Base-by-base conservation (phyloP, 306 rosid species). In the Vachellia collinsii region DNA sequence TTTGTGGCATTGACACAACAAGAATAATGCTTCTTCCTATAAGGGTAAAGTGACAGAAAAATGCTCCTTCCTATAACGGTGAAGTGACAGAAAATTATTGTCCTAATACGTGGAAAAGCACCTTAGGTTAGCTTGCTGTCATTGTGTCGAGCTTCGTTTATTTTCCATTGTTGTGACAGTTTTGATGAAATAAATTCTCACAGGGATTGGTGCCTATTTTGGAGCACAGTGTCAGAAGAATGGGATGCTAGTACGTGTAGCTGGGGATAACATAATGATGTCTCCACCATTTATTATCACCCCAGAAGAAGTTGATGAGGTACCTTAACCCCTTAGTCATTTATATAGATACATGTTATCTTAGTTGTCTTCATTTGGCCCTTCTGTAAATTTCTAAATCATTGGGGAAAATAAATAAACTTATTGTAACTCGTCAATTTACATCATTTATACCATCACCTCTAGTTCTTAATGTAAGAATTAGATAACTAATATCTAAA, bases 251-350 rank as follows among this genome's bases (percentile, higher is more conserved):
- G 91, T 93, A 58, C 94, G 99, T 8, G 91, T 92, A 2, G 23
- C 93, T 4, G 99, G 97, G 34, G 97, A 95, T 86, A 87, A 4
- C 78, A 93, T 90, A 83, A 88, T 93, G 93, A 91, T 95, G 98
- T 90, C 87, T 64, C 99, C 99, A 19, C 93, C 99, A 50, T 88
- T 85, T 75, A 88, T 89, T 8, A 86, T 95, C 6, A 75, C 94
- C 56, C 86, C 90, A 5, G 81, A 81, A 72, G 97, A 95, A 88
- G 54, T 92, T 77, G 96, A 95, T 1, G 89, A 93, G 98, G 98
- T 95, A 91, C 72, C 81, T 44, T 71, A 20, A 38, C 14, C 7
- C 11, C 29, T 69, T 8, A 14, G 10, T 43, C 54, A 38, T 66
- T 46, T 41, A 39, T 0, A 38, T 8, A 39, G 1, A 66, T 12